Conservation (phyloP, 129 eudicot genomes). For the Flaveria trinervia region DNA sequence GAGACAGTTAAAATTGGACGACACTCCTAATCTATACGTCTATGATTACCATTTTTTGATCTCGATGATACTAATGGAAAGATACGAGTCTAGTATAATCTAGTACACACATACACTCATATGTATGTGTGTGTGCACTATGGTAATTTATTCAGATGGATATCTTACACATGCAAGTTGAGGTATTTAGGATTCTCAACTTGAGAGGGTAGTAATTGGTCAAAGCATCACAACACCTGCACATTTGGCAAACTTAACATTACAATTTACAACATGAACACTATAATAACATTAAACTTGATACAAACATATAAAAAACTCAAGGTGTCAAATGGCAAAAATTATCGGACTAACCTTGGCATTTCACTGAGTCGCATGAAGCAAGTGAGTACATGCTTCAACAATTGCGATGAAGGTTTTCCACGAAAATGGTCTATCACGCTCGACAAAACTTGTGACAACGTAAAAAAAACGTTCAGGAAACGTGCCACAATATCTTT, state of each 20-base stretch:
- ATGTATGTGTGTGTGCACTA: neutral
- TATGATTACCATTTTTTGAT: no score
- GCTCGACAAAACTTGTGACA: constrained; percentile 22
- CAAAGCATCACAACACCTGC: constrained; percentile 42
- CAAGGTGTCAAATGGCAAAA: constrained; percentile 19
- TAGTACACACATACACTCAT: neutral
- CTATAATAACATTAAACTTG: neutral
- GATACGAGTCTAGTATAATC: neutral
- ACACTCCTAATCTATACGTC: no score
- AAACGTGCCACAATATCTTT: constrained; percentile 33
- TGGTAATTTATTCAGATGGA: neutral
- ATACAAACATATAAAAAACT: neutral
- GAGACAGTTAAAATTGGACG: no score
- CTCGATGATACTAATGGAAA: neutral
- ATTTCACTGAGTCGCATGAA: constrained; percentile 34
- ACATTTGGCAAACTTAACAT: constrained; percentile 21
- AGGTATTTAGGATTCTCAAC: constrained; percentile 34
- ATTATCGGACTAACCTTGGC: constrained; percentile 50
- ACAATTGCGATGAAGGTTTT: constrained; percentile 30
- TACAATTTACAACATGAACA: constrained; percentile 14
- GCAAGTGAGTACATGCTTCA: constrained; percentile 44
- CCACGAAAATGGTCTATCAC: constrained; percentile 24
- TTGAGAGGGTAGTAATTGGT: constrained; percentile 33
- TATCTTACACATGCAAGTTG: constrained; percentile 41
- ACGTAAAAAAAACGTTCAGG: constrained; percentile 35